A percentile compares a stretch with the other conserved stretches of the same genome.
Evolutionary conservation across 129 eudicot genomes (phyloP).

Genomic region (Rutidosis leptorrhynchoides): DNA sequence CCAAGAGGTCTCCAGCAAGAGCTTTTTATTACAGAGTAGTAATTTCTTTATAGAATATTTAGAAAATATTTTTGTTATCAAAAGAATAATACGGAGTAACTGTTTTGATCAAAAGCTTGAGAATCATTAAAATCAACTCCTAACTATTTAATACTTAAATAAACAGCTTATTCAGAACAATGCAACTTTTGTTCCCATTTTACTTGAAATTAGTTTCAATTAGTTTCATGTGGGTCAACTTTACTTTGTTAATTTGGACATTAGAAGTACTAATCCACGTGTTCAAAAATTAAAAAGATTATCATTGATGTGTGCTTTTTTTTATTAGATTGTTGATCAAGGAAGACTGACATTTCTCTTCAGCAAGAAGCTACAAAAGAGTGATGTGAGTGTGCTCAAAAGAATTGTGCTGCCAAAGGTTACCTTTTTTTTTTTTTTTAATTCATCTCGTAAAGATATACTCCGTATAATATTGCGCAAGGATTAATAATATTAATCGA

Average conservation of each 20-base stretch:
- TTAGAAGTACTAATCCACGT: neutral
- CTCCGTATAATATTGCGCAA: neutral
- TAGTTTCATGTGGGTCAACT: neutral
- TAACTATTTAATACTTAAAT: neutral
- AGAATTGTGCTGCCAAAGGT: constrained; percentile 95
- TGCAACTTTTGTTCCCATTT: neutral
- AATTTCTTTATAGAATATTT: too few relatives aligned
- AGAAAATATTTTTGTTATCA: too few relatives aligned
- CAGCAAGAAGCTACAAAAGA: constrained; percentile 79
- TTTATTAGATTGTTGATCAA: constrained; percentile 47
- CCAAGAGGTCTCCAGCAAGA: neutral
- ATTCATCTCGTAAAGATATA: neutral
- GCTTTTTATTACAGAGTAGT: too few relatives aligned
- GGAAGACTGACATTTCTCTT: constrained; percentile 64
- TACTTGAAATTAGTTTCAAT: neutral
- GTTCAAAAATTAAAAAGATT: neutral
- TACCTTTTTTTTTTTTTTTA: constrained; percentile 1
- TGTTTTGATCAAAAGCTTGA: too few relatives aligned
- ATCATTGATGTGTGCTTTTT: neutral
- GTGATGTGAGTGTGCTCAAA: constrained; percentile 72
- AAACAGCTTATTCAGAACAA: neutral
- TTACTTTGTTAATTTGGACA: neutral
- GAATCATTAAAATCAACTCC: too few relatives aligned
- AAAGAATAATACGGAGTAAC: too few relatives aligned
- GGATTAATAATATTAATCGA: neutral